These are phyloP conservation scores for Suillus cothurnatus DNA, from an alignment of 768 basidiomycete species.

Conservation along the genomic window DNA sequence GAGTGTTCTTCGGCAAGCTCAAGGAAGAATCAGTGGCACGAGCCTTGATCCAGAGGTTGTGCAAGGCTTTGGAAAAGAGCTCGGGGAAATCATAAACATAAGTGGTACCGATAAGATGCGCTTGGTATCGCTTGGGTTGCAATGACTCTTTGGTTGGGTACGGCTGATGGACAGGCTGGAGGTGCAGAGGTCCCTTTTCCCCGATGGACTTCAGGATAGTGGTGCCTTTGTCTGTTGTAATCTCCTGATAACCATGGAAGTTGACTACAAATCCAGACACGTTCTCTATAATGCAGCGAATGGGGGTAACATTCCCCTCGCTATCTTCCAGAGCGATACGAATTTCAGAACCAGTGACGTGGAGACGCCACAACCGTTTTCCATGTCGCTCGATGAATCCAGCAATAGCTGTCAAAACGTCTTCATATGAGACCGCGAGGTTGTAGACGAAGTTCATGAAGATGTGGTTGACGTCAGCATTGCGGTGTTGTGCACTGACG, in stretches of 20 bases:
- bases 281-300: conserved; percentile 98
- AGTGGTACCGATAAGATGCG: conserved; percentile 96
- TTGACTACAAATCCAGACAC: conserved; percentile 99
- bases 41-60: conserved; percentile 86
- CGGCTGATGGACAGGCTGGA: conserved; percentile 90
- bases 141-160: conserved; percentile 98
- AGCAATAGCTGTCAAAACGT: conserved; percentile 95
- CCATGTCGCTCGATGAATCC: conserved; percentile 99
- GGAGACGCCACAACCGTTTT: conserved; percentile 96
- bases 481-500: conserved; percentile 85
- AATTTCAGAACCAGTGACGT: conserved; percentile 97
- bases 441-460: conserved; percentile 99
- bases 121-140: conserved; percentile 98
- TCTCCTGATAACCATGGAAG: conserved; percentile 97
- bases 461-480: conserved; percentile 97
- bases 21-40: conserved; percentile 65
- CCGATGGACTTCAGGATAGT: conserved; percentile 98
- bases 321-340: conserved; percentile 92
- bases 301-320: conserved; percentile 93
- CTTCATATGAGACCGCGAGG: conserved; percentile 92
- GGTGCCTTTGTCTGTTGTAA: conserved; percentile 92
- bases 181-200: conserved; percentile 94
- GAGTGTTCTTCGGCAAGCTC: conserved; percentile 71
- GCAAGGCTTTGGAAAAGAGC: conserved; percentile 95
- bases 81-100: conserved; percentile 99